These are phyloP conservation scores for Vanrija sp. DNA, from an alignment of 1,284 basidiomycete species.

Conservation along the genomic window DNA sequence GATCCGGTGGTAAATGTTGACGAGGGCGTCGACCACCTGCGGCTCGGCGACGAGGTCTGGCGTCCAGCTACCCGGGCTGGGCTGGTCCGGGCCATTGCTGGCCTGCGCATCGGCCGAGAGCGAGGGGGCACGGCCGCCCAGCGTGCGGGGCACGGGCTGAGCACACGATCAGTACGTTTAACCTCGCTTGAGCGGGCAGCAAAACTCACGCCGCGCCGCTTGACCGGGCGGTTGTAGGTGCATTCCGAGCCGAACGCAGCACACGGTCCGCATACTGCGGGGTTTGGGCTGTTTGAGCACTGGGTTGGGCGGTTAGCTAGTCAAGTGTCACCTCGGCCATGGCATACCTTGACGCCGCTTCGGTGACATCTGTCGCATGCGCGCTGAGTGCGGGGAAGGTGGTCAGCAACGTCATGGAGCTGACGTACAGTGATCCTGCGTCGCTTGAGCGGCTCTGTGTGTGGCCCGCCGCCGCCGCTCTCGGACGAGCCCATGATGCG, in stretches of 20 bases:
- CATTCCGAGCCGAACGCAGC: slow-evolving; percentile 35
- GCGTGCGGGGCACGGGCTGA: slow-evolving; percentile 1
- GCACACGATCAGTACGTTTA: neutral
- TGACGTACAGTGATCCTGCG: slow-evolving; percentile 23
- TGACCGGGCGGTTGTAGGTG: slow-evolving; percentile 43
- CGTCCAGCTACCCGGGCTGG: slow-evolving; percentile 19
- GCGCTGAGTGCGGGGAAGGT: slow-evolving; percentile 17
- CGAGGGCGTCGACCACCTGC: slow-evolving; percentile 28
- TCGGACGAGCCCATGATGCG: no score
- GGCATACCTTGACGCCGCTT: slow-evolving; percentile 38
- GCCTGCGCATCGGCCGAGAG: neutral
- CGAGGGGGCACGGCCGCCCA: neutral
- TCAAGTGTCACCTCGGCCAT: neutral
- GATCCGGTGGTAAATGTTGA: slow-evolving; percentile 29
- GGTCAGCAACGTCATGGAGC: no score
- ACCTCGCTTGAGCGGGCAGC: neutral
- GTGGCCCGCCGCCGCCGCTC: neutral
- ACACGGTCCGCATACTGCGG: slow-evolving; percentile 36
- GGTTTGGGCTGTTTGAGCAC: slow-evolving; percentile 31
- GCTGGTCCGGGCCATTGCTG: slow-evolving; percentile 3
- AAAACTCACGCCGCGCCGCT: slow-evolving; percentile 41
- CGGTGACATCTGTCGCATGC: slow-evolving; percentile 46
- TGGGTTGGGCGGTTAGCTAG: slow-evolving; percentile 8
- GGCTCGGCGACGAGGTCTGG: slow-evolving; percentile 30
- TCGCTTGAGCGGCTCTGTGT: slow-evolving; percentile 16